Evolutionary conservation across 768 basidiomycete genomes (phyloP).

Genomic region (Tulasnella sp.): DNA sequence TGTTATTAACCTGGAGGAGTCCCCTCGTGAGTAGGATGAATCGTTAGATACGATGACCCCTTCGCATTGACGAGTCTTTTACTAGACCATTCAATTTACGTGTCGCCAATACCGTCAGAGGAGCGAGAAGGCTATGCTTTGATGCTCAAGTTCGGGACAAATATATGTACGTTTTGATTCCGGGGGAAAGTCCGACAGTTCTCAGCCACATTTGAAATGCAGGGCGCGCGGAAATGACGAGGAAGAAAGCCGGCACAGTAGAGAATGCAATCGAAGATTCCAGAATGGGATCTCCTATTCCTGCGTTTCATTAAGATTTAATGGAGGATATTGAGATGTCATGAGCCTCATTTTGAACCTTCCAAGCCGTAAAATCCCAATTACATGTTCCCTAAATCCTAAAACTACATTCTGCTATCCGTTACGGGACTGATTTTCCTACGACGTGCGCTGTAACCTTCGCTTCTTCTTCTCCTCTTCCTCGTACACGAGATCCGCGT

Average conservation of each 20-base stretch:
- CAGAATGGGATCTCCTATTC: too few species aligned
- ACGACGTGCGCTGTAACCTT: conserved; percentile 28
- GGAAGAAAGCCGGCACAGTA: not conserved
- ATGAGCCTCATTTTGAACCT: too few species aligned
- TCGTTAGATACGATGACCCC: not conserved
- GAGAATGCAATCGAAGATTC: not conserved
- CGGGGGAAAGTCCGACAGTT: not conserved
- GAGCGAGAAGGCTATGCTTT: not conserved
- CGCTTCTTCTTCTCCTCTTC: not conserved
- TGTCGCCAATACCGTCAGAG: not conserved
- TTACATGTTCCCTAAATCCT: not conserved
- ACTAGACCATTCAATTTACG: not conserved
- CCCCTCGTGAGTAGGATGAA: not conserved
- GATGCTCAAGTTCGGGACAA: not conserved
- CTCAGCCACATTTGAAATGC: not conserved
- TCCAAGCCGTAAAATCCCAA: too few species aligned
- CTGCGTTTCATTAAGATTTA: too few species aligned
- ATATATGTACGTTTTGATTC: not conserved
- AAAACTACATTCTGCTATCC: not conserved
- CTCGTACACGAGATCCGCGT: conserved; percentile 42
- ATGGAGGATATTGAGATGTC: too few species aligned
- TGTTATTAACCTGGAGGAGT: not conserved
- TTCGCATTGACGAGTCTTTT: not conserved
- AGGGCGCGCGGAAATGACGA: not conserved
- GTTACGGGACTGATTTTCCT: not conserved